Evolutionary conservation across 2,329 filamentous ascomycete species (phyloP), one percentile per base, ranked within the genome.

Genomic region (Aurifilum marmelostoma): DNA sequence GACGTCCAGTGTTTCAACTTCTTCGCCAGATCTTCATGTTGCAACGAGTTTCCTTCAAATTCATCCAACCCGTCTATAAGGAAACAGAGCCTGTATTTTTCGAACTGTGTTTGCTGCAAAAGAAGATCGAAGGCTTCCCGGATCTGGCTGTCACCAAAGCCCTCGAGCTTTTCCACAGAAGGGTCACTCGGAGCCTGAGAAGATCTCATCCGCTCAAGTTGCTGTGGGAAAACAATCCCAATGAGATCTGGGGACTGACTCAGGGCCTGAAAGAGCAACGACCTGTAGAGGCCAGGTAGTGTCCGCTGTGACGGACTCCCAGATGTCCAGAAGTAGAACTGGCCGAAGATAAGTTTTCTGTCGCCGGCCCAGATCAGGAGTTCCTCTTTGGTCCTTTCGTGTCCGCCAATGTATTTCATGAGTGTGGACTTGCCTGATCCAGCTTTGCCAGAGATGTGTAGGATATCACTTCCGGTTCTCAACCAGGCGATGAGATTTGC

Each of bases 191-290:
- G 41, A 12, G 27, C n/a, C 5, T 8, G n/a, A 9, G 43, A 64
- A 52, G 18, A 39, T 18, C 47, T 64, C 62, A 64, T 52, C 29
- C 29, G 37, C 3, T 18, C 41, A 21, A 18, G 1, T 6, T 67
- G 61, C 8, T 29, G 29, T 8, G 69, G 69, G 24, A 73, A 74
- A 4, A 71, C 62, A 1, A 39, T 21, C 6, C 39, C 59, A n/a
- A 73, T 73, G 4, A 72, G 61, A 8, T 70, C 65, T 0, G 74
- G 73, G 11, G 66, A 70, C 41, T 71, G 69, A 3, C 67, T 66
- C 3, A 75, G 60, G 0, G 71, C 68, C 1, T 73, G 67, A 32
- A 71, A 75, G 1, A 75, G 68, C 0, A 74, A 63, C 1, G 73
- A 72, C 18, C 71, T 69, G 11, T 73, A 68, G 9, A 75, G 61